Conservation (phyloP, 257 asterid species). For the Solanum megistacrolobum region DNA sequence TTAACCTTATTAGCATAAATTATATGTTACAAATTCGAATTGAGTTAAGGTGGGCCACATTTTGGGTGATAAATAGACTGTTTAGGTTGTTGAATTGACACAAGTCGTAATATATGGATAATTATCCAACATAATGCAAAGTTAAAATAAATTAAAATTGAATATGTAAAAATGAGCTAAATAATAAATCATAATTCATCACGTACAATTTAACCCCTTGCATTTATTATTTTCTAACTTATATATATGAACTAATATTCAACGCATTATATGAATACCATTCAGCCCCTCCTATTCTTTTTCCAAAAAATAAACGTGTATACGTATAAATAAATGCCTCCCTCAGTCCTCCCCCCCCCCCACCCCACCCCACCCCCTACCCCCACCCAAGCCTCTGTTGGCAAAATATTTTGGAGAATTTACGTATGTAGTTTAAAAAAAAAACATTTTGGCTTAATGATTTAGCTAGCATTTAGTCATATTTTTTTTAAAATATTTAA, state of each 20-base stretch:
- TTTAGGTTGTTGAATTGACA: no score
- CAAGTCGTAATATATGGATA: no score
- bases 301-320: not conserved
- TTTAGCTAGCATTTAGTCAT: no score
- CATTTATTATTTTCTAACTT: not conserved
- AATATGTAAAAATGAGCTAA: not conserved
- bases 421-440: no score
- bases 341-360: not conserved
- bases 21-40: not conserved
- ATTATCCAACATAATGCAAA: no score
- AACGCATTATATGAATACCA: not conserved
- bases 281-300: not conserved
- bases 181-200: no score
- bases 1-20: not conserved
- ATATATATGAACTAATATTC: not conserved
- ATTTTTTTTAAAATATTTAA: no score
- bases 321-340: not conserved
- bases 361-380: no score
- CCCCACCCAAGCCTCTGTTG: not conserved
- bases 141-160: no score
- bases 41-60: not conserved
- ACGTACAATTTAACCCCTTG: no score
- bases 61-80: no score
- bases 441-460: not conserved
- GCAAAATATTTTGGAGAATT: not conserved